Evolutionary conservation across 179 eudicot species (phyloP).

Genomic region (Silene coronaria): DNA sequence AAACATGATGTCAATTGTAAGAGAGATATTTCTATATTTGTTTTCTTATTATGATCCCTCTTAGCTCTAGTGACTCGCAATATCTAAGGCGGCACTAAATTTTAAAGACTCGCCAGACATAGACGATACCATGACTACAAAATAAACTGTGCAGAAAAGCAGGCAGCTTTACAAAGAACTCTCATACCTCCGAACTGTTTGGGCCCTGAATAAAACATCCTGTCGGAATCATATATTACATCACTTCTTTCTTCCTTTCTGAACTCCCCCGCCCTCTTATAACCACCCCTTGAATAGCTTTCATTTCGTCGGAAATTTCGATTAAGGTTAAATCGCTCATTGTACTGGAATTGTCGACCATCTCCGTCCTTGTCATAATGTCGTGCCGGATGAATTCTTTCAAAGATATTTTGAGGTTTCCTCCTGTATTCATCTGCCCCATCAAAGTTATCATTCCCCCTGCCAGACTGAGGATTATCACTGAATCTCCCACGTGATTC

Average conservation of each 20-base stretch:
- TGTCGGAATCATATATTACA: constrained; percentile 24
- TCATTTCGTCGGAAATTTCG: constrained; percentile 24
- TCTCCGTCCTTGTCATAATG: constrained; percentile 32
- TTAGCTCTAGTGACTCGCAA: no score
- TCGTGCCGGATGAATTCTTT: constrained; percentile 38
- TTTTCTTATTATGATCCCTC: no score
- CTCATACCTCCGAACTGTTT: constrained; percentile 29
- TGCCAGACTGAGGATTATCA: constrained; percentile 32
- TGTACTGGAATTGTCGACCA: constrained; percentile 40
- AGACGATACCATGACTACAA: no score
- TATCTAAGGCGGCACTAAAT: no score
- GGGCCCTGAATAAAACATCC: constrained; percentile 26
- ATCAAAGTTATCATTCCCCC: constrained; percentile 29
- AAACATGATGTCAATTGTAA: no score
- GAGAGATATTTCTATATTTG: no score
- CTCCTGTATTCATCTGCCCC: constrained; percentile 33
- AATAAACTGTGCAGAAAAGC: background rate
- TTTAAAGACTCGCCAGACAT: no score
- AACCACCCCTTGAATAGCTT: constrained; percentile 22
- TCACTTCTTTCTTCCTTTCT: constrained; percentile 36
- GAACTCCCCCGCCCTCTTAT: constrained; percentile 31
- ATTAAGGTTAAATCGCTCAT: constrained; percentile 31
- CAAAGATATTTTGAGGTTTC: constrained; percentile 34
- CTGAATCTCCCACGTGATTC: constrained; percentile 43
- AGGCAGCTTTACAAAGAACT: background rate